A percentile compares a stretch with the other conserved stretches of the same genome.
Conservation (phyloP, 768 basidiomycete genomes). For the Strobilomyces dryophilus region DNA sequence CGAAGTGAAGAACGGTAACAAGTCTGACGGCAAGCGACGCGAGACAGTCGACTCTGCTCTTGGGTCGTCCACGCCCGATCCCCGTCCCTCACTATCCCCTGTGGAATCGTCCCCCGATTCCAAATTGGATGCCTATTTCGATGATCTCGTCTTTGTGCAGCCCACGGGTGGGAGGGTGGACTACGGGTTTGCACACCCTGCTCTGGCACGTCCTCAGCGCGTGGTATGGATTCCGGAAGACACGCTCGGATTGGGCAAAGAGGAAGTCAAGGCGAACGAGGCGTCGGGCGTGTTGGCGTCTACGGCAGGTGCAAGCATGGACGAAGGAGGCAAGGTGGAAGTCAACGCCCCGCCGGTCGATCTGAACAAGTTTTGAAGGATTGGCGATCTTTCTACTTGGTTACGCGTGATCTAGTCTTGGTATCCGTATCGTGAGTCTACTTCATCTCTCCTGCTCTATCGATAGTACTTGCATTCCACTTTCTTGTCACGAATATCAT, state of each 20-base stretch:
- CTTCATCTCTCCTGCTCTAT: too few relatives aligned
- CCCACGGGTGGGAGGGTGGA: conserved; percentile 30
- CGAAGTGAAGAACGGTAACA: neutral
- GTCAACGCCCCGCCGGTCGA: conserved; percentile 22
- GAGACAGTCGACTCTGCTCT: conserved; percentile 9
- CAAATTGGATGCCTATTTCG: conserved; percentile 7
- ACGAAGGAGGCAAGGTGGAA: conserved; percentile 54
- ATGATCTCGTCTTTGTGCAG: conserved; percentile 22
- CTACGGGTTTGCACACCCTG: conserved; percentile 87
- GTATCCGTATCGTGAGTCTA: too few relatives aligned
- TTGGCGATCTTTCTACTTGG: neutral
- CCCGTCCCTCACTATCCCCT: conserved; percentile 3
- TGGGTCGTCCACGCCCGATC: conserved; percentile 5
- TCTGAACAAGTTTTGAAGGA: conserved; percentile 26
- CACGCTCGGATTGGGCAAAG: conserved; percentile 42
- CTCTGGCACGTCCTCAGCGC: conserved; percentile 66
- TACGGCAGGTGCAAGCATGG: conserved; percentile 50
- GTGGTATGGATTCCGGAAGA: conserved; percentile 86
- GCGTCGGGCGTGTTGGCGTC: conserved; percentile 50
- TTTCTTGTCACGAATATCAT: too few relatives aligned
- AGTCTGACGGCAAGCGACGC: conserved; percentile 15
- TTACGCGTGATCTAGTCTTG: neutral
- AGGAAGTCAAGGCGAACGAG: conserved; percentile 56
- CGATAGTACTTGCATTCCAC: neutral
- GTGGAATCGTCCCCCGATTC: conserved; percentile 1